Evolutionary conservation across 345 rosid genomes (phyloP).

Genomic region (Populus nigra): DNA sequence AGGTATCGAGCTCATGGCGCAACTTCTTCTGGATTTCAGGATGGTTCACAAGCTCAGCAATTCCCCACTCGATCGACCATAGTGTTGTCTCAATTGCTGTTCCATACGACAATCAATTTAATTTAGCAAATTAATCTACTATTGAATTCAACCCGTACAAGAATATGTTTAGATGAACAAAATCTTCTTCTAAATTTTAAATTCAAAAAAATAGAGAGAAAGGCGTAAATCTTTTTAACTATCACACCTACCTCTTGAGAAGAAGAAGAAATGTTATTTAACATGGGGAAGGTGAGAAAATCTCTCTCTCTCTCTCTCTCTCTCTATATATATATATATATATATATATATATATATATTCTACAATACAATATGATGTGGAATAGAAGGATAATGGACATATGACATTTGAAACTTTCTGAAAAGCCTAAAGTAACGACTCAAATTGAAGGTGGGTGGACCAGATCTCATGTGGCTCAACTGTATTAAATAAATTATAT

Average conservation of each 20-base stretch:
- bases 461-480: background rate
- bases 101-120: background rate
- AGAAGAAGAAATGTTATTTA: background rate
- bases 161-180: no score
- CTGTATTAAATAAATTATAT: background rate
- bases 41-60: slow-evolving; percentile 93
- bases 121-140: background rate
- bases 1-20: slow-evolving; percentile 65
- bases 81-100: slow-evolving; percentile 95
- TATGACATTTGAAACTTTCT: no score
- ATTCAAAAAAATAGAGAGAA: no score
- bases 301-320: background rate
- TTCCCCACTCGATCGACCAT: slow-evolving; percentile 96
- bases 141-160: background rate
- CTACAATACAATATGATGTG: no score
- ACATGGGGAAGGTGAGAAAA: background rate
- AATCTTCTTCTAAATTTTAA: no score
- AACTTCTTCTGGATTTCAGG: slow-evolving; percentile 78
- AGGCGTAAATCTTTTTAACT: no score
- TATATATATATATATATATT: no score
- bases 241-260: no score
- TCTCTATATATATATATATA: no score
- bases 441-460: background rate
- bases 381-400: no score
- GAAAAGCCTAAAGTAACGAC: background rate